Evolutionary conservation across 1,139 yeast genomes (phyloP), one percentile per base, ranked within the genome.

Genomic region (Geotrichum bryndzae): DNA sequence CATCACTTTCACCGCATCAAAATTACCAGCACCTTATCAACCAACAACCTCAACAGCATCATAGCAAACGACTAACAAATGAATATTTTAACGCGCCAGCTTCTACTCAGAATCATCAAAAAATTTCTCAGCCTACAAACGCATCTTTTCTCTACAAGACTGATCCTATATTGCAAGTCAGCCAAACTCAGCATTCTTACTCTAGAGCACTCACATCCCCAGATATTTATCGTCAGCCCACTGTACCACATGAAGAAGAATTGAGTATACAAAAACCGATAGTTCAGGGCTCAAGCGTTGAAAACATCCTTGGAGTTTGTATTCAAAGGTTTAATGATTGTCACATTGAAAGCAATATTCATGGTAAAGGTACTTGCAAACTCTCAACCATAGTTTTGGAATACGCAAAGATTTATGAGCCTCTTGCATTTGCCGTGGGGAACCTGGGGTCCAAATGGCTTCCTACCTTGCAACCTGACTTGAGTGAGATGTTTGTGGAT

Each of bases 371-470:
- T 41, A 23, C 22, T 41, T 41, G 48, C 48, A 41, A 41, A n/a
- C n/a, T 41, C 18, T 41, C 48, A 4, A 41, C n/a, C 3, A 3
- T 41, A n/a, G 48, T 41, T 41, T 15, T 41, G 22, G 48, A 41
- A n/a, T 41, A 15, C 10, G n/a, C 48, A 41, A 41, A 41, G n/a
- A 15, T 51, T 4, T 52, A 56, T 45, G 62, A 52, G 33, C 62
- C 62, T 29, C 57, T 59, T 2, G 56, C 62, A 8, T 51, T 55
- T 29, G 59, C 62, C 8, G 51, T 56, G 8, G 62, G 35, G 57
- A 45, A 33, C 53, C 13, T 25, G 56, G 13, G 62, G 56, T 18
- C 56, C 53, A 6, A 52, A 54, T 2, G 11, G 52, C 22, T 45
- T 54, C n/a, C 59, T 15, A 15, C 51, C 57, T 2, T 46, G 53